Evolutionary conservation across 768 basidiomycete species (phyloP).

Genomic region (Hirschioporus abietinus): DNA sequence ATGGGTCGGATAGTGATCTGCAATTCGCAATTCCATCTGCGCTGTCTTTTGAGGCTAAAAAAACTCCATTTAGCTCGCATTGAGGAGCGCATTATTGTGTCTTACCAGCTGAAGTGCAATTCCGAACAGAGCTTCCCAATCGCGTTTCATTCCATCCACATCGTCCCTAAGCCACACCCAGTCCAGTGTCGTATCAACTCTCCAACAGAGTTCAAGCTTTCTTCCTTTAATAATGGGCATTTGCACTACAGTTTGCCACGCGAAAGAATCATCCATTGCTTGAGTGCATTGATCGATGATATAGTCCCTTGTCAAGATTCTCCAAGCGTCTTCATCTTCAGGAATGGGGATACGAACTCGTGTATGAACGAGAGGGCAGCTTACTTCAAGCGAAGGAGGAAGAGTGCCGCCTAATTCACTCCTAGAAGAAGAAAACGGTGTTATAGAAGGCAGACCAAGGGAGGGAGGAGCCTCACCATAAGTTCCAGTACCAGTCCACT

Average conservation of each 20-base stretch:
- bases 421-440: constrained; percentile 34
- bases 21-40: constrained; percentile 69
- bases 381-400: constrained; percentile 64
- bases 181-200: constrained; percentile 65
- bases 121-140: constrained; percentile 74
- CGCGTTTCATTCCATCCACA: constrained; percentile 51
- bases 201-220: constrained; percentile 73
- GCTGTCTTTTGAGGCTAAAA: constrained; percentile 36
- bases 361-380: constrained; percentile 61
- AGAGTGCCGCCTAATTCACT: constrained; percentile 66
- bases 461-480: constrained; percentile 49
- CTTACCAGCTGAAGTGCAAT: constrained; percentile 67
- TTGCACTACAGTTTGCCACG: constrained; percentile 60
- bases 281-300: constrained; percentile 59
- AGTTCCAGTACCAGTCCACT: constrained; percentile 85
- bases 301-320: constrained; percentile 54
- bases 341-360: constrained; percentile 71
- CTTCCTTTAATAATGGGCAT: constrained; percentile 49
- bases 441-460: constrained; percentile 7
- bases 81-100: constrained; percentile 11
- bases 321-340: constrained; percentile 33
- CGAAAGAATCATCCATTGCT: constrained; percentile 46
- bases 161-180: constrained; percentile 82
- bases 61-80: constrained; percentile 9
- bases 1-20: constrained; percentile 55